These are phyloP conservation scores for Rhodotorula diobovata DNA, from an alignment of 768 basidiomycete species.

Conservation along the genomic window DNA sequence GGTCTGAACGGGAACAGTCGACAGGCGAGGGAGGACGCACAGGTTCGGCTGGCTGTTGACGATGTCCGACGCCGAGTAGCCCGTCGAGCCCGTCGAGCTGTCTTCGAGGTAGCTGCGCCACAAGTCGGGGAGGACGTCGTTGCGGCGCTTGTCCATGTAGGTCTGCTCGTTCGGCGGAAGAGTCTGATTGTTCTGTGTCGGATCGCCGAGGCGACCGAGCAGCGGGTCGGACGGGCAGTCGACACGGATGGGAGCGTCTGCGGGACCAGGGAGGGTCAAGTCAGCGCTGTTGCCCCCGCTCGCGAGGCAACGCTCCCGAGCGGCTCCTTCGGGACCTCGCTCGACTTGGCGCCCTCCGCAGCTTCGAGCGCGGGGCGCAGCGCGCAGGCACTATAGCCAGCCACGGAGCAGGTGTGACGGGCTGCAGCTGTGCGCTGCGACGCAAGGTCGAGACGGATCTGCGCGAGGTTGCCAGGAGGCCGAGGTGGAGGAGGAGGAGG, in stretches of 20 bases:
- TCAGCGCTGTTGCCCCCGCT: not conserved
- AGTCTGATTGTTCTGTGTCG: slow-evolving; percentile 49
- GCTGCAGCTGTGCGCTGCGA: no score
- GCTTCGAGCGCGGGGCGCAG: no score
- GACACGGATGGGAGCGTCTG: slow-evolving; percentile 21
- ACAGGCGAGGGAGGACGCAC: not conserved
- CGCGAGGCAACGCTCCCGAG: no score
- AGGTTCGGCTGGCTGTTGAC: slow-evolving; percentile 3
- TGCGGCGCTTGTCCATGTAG: slow-evolving; percentile 54
- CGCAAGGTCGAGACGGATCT: no score
- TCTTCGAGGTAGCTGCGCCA: slow-evolving; percentile 63
- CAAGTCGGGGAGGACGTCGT: slow-evolving; percentile 51
- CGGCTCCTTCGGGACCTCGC: no score
- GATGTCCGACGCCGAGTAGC: slow-evolving; percentile 3
- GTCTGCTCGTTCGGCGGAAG: slow-evolving; percentile 54
- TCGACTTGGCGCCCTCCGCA: no score
- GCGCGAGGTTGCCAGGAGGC: not conserved
- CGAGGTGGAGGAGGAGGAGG: not conserved
- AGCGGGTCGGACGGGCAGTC: slow-evolving; percentile 12
- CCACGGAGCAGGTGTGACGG: no score
- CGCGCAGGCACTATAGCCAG: no score
- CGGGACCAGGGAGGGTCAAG: not conserved
- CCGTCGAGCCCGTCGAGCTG: slow-evolving; percentile 48
- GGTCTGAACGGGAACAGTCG: no score
- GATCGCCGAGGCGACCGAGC: slow-evolving; percentile 10